Percentiles rank a stretch among this genome's conserved stretches.
phyloP scores from a whole-genome alignment of 2,329 filamentous ascomycete species.

The Dothideomycetes sp. region DNA sequence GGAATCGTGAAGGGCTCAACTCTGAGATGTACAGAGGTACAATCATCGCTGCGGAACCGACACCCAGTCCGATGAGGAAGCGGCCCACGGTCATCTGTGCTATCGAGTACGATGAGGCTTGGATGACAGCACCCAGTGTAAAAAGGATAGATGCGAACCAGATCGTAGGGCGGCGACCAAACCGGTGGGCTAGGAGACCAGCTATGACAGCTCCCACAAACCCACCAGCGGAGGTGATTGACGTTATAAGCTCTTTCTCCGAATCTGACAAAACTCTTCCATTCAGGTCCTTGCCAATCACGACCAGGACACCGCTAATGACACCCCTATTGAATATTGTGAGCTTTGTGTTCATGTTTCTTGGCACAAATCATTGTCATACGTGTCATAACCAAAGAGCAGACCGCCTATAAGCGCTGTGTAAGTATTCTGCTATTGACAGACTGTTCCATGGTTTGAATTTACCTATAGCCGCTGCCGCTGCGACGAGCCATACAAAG shows the following conservation, averaged over 20 bases:
- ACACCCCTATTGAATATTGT: constrained; percentile 8
- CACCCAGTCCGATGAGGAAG: constrained; percentile 38
- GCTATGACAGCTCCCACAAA: constrained; percentile 26
- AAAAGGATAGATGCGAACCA: constrained; percentile 31
- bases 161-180: constrained; percentile 30
- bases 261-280: constrained; percentile 19
- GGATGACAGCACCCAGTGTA: constrained; percentile 25
- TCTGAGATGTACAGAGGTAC: constrained; percentile 64
- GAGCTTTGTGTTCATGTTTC: constrained; percentile 20
- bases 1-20: constrained; percentile 54
- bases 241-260: constrained; percentile 29
- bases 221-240: constrained; percentile 25
- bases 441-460: too few species aligned
- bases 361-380: constrained; percentile 14
- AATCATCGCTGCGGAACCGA: constrained; percentile 36
- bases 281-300: constrained; percentile 21
- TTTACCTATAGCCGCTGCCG: constrained; percentile 14
- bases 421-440: too few species aligned
- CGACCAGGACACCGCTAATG: constrained; percentile 27
- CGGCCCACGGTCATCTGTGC: constrained; percentile 35
- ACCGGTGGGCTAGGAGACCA: constrained; percentile 27
- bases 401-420: constrained; percentile 25
- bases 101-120: constrained; percentile 19
- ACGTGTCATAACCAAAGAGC: constrained; percentile 36
- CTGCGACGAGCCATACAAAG: constrained; percentile 16